Evolutionary conservation across 306 rosid species (phyloP).

Genomic region (Castanea mollissima): DNA sequence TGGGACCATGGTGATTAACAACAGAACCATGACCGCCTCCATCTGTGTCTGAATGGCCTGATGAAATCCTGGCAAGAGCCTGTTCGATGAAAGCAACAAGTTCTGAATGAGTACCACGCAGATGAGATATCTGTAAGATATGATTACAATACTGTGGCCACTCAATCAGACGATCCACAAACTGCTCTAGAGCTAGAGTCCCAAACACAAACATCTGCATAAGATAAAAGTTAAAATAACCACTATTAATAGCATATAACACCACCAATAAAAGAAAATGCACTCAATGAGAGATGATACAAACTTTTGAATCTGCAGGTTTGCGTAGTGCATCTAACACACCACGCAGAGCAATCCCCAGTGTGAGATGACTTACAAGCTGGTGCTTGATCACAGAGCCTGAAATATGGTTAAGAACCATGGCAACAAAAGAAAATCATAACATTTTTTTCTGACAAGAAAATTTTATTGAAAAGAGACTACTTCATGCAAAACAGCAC

Average conservation of each 20-base stretch:
- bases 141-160: slow-evolving; percentile 99
- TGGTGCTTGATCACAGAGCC: slow-evolving; percentile 94
- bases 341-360: slow-evolving; percentile 92
- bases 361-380: slow-evolving; percentile 88
- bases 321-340: slow-evolving; percentile 98
- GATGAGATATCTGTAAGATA: slow-evolving; percentile 92
- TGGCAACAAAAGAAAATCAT: background rate
- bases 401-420: slow-evolving; percentile 24
- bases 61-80: slow-evolving; percentile 83
- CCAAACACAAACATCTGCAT: slow-evolving; percentile 97
- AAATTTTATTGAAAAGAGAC: no score
- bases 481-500: no score
- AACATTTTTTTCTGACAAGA: background rate
- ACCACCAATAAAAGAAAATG: slow-evolving; percentile 16
- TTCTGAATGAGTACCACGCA: slow-evolving; percentile 76
- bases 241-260: slow-evolving; percentile 23
- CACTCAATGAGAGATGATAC: slow-evolving; percentile 24
- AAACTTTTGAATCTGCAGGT: slow-evolving; percentile 96
- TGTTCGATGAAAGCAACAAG: slow-evolving; percentile 82
- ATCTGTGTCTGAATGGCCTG: slow-evolving; percentile 74
- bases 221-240: background rate
- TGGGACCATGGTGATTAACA: slow-evolving; percentile 50
- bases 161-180: slow-evolving; percentile 92
- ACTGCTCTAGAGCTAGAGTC: slow-evolving; percentile 91
- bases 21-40: slow-evolving; percentile 58